Evolutionary conservation across 805 yeast species (phyloP).

Genomic region (Isabelozyma heimii): DNA sequence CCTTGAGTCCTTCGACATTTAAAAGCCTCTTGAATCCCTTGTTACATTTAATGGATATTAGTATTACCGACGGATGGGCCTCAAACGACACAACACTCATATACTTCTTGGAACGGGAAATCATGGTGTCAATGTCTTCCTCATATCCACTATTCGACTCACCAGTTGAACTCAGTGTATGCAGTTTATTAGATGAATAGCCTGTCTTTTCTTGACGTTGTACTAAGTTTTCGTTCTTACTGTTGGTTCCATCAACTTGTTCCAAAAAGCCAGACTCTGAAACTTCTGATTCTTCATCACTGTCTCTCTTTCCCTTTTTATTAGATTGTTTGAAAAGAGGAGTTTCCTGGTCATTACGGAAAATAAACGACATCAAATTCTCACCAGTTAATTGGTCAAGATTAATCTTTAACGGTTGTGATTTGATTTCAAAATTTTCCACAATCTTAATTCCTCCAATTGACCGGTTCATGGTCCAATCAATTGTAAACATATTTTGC

Average conservation of each 20-base stretch:
- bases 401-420: conserved; percentile 36
- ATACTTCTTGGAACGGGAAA: conserved; percentile 69
- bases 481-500: conserved; percentile 25
- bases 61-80: conserved; percentile 22
- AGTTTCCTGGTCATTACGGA: conserved; percentile 24
- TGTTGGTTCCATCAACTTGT: conserved; percentile 9
- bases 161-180: background rate
- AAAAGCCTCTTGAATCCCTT: conserved; percentile 33
- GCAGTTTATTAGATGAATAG: background rate
- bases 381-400: conserved; percentile 40
- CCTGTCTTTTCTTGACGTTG: background rate
- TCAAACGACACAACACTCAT: conserved; percentile 63
- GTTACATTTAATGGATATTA: conserved; percentile 33
- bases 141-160: conserved; percentile 8
- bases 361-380: conserved; percentile 35
- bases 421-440: conserved; percentile 34
- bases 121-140: conserved; percentile 54
- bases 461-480: conserved; percentile 42
- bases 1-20: conserved; percentile 35
- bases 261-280: conserved; percentile 6
- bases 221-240: conserved; percentile 3
- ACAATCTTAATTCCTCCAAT: conserved; percentile 40
- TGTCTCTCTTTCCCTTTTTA: conserved; percentile 7
- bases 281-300: conserved; percentile 6
- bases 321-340: conserved; percentile 8